Conservation (phyloP, 176 grass and related monocot genomes). For the Hsuehochloa calcarea region DNA sequence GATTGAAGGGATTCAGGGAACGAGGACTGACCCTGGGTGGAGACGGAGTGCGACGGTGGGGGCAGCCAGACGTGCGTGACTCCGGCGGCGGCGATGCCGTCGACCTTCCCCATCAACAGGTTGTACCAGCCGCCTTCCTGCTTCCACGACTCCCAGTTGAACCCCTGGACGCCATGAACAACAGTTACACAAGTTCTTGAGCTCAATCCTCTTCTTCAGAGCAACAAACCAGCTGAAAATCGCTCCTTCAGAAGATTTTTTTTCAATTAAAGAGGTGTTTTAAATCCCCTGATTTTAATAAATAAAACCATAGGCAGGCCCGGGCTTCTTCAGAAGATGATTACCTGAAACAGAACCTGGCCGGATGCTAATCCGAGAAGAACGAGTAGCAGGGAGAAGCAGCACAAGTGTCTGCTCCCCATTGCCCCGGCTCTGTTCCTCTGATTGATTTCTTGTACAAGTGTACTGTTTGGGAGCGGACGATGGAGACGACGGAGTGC, state of each 20-base stretch:
- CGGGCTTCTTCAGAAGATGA: not conserved
- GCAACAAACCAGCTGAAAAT: not conserved
- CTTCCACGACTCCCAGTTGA: conserved; percentile 90
- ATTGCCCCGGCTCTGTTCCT: not conserved
- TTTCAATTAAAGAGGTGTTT: too few relatives aligned
- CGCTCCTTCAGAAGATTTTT: not conserved
- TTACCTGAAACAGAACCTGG: conserved; percentile 65
- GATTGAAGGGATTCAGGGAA: not conserved
- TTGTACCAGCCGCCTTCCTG: conserved; percentile 73
- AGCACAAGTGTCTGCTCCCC: conserved; percentile 8
- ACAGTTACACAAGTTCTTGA: not conserved
- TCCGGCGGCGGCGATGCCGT: conserved; percentile 51
- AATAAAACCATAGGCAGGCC: too few relatives aligned
- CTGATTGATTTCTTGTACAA: not conserved
- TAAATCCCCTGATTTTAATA: too few relatives aligned
- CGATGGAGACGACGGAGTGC: not conserved
- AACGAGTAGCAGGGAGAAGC: conserved; percentile 23
- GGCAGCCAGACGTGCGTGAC: conserved; percentile 79
- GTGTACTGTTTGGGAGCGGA: not conserved
- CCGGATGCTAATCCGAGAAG: conserved; percentile 23
- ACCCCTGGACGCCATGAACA: conserved; percentile 41
- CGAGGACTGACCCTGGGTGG: conserved; percentile 34
- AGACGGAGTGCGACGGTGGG: conserved; percentile 69
- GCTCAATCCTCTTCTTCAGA: not conserved
- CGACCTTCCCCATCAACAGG: conserved; percentile 50